Base-by-base conservation (phyloP, 768 basidiomycete species). In the Rhizopogon roseolus region DNA sequence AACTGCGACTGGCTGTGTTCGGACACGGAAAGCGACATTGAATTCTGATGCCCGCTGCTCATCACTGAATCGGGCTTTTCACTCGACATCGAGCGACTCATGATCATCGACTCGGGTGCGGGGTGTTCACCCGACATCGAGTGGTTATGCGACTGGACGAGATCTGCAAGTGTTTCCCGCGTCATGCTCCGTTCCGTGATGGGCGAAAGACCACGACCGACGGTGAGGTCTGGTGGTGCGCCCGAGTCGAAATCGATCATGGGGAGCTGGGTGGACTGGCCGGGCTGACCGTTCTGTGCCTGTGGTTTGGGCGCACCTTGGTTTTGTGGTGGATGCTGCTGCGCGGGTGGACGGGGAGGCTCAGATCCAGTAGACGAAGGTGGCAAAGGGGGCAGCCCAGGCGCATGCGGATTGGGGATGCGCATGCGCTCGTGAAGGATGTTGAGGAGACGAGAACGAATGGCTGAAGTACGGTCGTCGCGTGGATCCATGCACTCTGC, bases 401-500 rank as follows among this genome's bases (percentile, higher is more conserved):
- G 56, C 22, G 54, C 45, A 17, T 57, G 57, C 19, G 60, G 55
- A 43, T 69, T 66, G 37, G 64, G 60, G 43, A 69, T 74, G 36
- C 76, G 77, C 81, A 93, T 83, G 50, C 86, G 81, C 37, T 82
- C 76, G n/a, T 73, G 67, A 32, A 90, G 72, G 22, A 91, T 78
- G 42, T 76, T 75, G 55, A 84, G 74, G 51, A 93, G 73, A 54
- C 80, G 76, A 5, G 79, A 73, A 13, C 92, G 78, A 58, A 88
- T 77, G 8, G 74, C 71, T 4, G 90, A 86, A 6, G 90, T 91
- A n/a, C 80, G 79, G 58, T 91, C 88, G 49, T 89, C 83, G 50
- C 86, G 76, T 43, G 84, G 86, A 64, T 93, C 88, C 61, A 90
- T 72, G n/a, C 70, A 71, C 66, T 93, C 86, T 10, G 88, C 92